A percentile compares a stretch with the other conserved stretches of the same genome.
Evolutionary conservation across 305 asterid species (phyloP).

Genomic region (Fraxinus latifolia): DNA sequence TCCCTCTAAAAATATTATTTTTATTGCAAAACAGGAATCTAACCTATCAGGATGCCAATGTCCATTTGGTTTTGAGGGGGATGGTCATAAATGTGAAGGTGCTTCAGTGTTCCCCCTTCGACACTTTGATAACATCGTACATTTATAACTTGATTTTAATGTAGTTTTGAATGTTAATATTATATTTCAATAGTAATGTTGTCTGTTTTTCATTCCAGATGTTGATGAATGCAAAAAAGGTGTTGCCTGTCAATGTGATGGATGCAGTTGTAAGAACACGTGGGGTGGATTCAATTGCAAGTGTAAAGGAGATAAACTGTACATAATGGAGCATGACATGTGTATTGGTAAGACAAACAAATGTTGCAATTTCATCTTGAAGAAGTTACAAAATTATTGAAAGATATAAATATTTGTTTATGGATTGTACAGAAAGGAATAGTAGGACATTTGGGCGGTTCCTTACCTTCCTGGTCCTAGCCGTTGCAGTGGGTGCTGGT

Average conservation of each 20-base stretch:
- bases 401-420: not conserved
- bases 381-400: not conserved
- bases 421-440: conserved; percentile 51
- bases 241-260: conserved; percentile 64
- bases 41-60: conserved; percentile 70
- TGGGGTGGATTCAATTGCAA: conserved; percentile 83
- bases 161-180: not conserved
- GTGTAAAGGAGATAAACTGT: conserved; percentile 63
- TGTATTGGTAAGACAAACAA: conserved; percentile 57
- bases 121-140: not conserved
- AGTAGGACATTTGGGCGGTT: conserved; percentile 52
- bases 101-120: not conserved
- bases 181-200: not conserved
- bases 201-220: conserved; percentile 36
- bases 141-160: not conserved
- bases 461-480: conserved; percentile 50
- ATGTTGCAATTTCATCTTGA: not conserved
- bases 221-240: conserved; percentile 80
- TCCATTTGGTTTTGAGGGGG: conserved; percentile 74
- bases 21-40: conserved; percentile 44
- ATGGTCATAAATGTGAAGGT: conserved; percentile 86
- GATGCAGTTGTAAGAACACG: conserved; percentile 70
- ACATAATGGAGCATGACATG: conserved; percentile 73
- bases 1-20: not conserved
- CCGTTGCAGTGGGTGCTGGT: conserved; percentile 48